Conservation (phyloP, 257 asterid species). For the Mentha longifolia region DNA sequence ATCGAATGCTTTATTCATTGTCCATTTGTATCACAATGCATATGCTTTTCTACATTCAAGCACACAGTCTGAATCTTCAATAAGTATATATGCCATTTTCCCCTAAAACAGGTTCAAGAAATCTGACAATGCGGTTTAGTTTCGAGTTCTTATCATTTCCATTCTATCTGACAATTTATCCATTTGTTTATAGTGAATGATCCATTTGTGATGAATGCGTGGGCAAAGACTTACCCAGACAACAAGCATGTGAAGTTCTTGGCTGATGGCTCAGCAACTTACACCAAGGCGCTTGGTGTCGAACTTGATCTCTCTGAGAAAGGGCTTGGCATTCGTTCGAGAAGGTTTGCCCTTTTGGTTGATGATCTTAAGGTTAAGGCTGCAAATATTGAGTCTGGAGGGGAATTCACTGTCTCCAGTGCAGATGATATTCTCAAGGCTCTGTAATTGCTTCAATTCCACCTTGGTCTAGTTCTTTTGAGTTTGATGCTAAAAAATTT, state of each 20-base stretch:
- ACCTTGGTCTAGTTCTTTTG: neutral
- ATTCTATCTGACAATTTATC: neutral
- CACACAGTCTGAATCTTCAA: neutral
- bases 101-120: neutral
- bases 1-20: neutral
- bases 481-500: neutral
- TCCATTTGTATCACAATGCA: neutral
- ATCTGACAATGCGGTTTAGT: neutral
- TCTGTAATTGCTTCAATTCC: conserved; percentile 41
- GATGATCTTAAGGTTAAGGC: conserved; percentile 75
- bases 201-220: conserved; percentile 97
- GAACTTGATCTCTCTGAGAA: conserved; percentile 87
- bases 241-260: conserved; percentile 82
- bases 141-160: neutral
- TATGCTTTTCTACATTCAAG: neutral
- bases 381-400: conserved; percentile 88
- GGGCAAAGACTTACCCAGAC: conserved; percentile 87
- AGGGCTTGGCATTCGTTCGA: conserved; percentile 83
- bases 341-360: conserved; percentile 78
- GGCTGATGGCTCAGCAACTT: conserved; percentile 83
- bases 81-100: neutral
- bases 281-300: conserved; percentile 77
- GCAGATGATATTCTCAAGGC: conserved; percentile 90
- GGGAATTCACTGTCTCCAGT: conserved; percentile 86
- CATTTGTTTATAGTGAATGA: conserved; percentile 67